These are phyloP conservation scores for Arthrobotrys conoides DNA, from an alignment of 2,329 filamentous ascomycete genomes.

Conservation along the genomic window DNA sequence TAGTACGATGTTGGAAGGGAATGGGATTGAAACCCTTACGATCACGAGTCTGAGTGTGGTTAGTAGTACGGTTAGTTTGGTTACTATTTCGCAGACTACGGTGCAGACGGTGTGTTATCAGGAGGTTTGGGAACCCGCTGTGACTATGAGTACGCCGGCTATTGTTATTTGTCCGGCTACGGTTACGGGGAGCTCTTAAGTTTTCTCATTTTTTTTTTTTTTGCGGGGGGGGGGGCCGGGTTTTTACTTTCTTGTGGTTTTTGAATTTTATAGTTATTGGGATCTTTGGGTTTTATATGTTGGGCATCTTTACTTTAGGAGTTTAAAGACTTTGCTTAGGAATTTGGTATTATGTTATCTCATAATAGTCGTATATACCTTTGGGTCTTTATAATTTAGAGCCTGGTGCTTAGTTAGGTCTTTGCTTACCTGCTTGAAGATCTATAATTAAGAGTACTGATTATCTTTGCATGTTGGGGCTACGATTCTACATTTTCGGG, in stretches of 20 bases:
- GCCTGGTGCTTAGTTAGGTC: no score
- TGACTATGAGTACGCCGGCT: constrained; percentile 29
- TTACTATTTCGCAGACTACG: constrained; percentile 24
- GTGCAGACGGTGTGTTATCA: constrained; percentile 54
- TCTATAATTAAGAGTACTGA: no score
- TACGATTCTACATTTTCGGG: no score
- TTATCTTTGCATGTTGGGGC: no score
- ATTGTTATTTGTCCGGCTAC: constrained; percentile 43
- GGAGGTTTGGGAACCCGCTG: constrained; percentile 21
- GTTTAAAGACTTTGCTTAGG: no score
- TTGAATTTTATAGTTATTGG: neutral
- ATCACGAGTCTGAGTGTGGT: constrained; percentile 25
- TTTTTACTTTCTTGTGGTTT: neutral
- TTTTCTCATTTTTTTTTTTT: neutral
- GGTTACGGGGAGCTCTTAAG: constrained; percentile 4
- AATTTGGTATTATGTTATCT: no score
- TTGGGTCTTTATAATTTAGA: no score
- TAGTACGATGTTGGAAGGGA: constrained; percentile 6
- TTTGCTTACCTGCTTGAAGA: no score
- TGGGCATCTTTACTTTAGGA: no score
- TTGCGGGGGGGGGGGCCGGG: no score
- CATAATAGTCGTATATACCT: no score
- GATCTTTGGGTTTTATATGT: no score
- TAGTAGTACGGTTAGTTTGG: constrained; percentile 4
- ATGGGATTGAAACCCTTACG: constrained; percentile 26